Conservation (phyloP, 306 rosid genomes). For the Prunus mira region DNA sequence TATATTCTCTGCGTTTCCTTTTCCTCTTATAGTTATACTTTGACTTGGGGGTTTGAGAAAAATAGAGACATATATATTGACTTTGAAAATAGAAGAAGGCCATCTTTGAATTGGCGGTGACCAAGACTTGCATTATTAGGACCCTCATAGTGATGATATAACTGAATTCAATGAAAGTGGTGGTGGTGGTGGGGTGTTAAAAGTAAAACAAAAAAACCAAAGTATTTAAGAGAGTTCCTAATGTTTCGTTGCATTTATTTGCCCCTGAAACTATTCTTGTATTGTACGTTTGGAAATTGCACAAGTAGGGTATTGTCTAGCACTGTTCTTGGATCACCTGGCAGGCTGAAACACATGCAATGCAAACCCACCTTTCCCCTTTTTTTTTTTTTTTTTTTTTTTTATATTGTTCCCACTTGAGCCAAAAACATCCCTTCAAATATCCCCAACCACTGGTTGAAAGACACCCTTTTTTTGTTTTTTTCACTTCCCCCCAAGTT, state of each 20-base stretch:
- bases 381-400: not conserved
- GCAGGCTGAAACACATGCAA: conserved; percentile 30
- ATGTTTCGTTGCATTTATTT: conserved; percentile 39
- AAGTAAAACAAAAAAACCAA: conserved; percentile 2
- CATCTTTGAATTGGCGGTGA: conserved; percentile 1
- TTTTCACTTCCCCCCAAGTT: not conserved
- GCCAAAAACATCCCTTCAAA: not conserved
- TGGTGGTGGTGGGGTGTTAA: not conserved
- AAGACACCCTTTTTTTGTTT: not conserved
- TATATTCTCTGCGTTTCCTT: not conserved
- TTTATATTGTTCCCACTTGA: conserved; percentile 12
- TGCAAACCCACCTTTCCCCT: conserved; percentile 13
- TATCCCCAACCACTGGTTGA: conserved; percentile 5
- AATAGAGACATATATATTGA: not conserved
- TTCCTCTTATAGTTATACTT: not conserved
- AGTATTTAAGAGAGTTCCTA: conserved; percentile 22
- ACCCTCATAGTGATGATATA: too few species aligned
- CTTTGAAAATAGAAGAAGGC: not conserved
- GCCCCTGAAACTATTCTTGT: conserved; percentile 24
- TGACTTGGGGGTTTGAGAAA: not conserved
- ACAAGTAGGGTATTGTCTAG: conserved; percentile 2
- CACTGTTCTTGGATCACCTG: conserved; percentile 13
- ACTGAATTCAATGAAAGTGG: too few species aligned
- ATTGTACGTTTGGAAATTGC: conserved; percentile 18
- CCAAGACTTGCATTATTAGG: not conserved